Percentiles rank a stretch among this genome's conserved stretches.
Conservation (phyloP, 768 basidiomycete genomes). For the Pisolithus albus region DNA sequence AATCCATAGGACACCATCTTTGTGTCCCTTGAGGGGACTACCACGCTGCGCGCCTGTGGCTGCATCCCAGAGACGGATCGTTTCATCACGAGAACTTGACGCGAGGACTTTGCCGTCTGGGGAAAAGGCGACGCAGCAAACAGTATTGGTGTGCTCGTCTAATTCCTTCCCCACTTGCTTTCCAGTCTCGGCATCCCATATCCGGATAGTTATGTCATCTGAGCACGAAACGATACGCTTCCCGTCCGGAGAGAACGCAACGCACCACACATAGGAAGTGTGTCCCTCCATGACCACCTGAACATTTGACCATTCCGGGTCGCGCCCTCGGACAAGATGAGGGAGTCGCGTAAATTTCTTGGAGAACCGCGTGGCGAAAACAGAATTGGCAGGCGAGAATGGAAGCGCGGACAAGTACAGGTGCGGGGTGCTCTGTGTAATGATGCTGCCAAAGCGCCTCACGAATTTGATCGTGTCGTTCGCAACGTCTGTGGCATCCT, state of each 20-base stretch:
- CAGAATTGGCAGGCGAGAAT: slow-evolving; percentile 20
- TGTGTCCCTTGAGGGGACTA: not conserved
- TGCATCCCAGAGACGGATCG: slow-evolving; percentile 13
- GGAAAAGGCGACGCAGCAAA: slow-evolving; percentile 10
- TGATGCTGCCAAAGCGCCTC: slow-evolving; percentile 6
- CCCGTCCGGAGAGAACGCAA: not conserved
- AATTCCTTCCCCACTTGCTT: not conserved
- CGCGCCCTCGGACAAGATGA: not conserved
- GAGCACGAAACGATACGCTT: slow-evolving; percentile 3
- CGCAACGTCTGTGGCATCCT: not conserved
- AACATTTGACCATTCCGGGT: not conserved
- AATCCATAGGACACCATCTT: not conserved
- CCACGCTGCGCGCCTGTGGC: not conserved
- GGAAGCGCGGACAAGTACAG: slow-evolving; percentile 23
- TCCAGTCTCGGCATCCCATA: slow-evolving; percentile 11
- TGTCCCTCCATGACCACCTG: not conserved
- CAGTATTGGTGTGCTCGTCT: slow-evolving; percentile 4
- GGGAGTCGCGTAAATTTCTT: not conserved
- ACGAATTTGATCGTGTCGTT: slow-evolving; percentile 11
- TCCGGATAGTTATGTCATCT: slow-evolving; percentile 1
- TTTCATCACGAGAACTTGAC: slow-evolving; percentile 7
- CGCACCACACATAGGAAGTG: not conserved
- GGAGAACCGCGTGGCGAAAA: slow-evolving; percentile 9
- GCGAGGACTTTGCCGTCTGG: slow-evolving; percentile 8
- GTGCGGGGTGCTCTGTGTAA: slow-evolving; percentile 16